phyloP scores from a whole-genome alignment of 345 rosid species.

The Cochlearia excelsa region DNA sequence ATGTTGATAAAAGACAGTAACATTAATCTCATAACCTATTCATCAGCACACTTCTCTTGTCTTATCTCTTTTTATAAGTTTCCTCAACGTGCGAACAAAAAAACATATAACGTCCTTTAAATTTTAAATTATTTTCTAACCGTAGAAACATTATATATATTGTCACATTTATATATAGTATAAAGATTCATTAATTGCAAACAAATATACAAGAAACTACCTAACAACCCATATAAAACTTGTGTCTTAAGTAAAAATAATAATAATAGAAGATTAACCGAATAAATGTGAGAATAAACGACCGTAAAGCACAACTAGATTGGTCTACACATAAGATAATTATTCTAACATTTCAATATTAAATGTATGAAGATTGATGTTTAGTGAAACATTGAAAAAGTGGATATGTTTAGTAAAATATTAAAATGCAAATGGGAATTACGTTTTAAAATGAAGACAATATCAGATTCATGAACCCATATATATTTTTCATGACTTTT shows the following conservation, averaged over 20 bases:
- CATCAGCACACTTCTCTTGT: slow-evolving; percentile 29
- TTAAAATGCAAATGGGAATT: slow-evolving; percentile 16
- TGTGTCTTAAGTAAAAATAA: neutral
- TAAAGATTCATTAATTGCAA: neutral
- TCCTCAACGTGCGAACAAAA: slow-evolving; percentile 22
- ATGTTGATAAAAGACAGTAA: slow-evolving; percentile 34
- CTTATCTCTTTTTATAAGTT: slow-evolving; percentile 23
- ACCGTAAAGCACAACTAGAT: slow-evolving; percentile 22
- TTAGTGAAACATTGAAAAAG: slow-evolving; percentile 1
- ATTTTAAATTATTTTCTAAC: slow-evolving; percentile 5
- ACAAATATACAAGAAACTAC: slow-evolving; percentile 7
- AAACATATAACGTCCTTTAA: slow-evolving; percentile 14
- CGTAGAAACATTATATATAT: slow-evolving; percentile 4
- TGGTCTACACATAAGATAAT: slow-evolving; percentile 15
- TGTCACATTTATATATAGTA: neutral
- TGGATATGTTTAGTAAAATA: slow-evolving; percentile 14
- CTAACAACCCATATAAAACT: slow-evolving; percentile 11
- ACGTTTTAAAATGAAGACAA: slow-evolving; percentile 11
- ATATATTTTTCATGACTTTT: slow-evolving; percentile 18
- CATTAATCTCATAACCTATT: slow-evolving; percentile 29
- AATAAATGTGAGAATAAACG: slow-evolving; percentile 7
- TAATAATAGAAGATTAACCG: slow-evolving; percentile 13
- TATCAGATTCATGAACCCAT: slow-evolving; percentile 33
- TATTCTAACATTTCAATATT: neutral
- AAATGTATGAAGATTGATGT: neutral